Conservation (phyloP, 495 filamentous ascomycete genomes). For the Tuber aestivum region DNA sequence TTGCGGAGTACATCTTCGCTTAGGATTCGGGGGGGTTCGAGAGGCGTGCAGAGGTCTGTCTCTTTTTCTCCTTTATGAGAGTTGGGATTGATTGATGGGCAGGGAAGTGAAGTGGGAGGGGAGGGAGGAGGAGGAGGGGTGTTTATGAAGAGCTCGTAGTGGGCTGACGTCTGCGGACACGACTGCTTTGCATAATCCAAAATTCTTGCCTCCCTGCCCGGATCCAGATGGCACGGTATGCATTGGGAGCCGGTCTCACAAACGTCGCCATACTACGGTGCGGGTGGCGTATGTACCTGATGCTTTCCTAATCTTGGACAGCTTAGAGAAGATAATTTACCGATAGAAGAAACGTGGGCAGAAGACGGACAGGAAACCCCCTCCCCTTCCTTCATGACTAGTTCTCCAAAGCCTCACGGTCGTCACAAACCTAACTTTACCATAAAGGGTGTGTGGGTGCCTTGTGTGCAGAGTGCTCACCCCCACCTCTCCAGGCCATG, state of each 20-base stretch:
- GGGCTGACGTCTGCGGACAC: neutral
- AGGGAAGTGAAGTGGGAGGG: neutral
- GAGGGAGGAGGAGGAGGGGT: neutral
- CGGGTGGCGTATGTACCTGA: neutral
- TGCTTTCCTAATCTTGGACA: neutral
- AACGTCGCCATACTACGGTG: neutral
- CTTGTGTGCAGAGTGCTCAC: neutral
- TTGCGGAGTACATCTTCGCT: slow-evolving; percentile 24
- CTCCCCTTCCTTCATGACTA: neutral
- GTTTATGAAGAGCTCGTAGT: neutral
- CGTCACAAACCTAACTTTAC: neutral
- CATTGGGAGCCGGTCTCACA: neutral
- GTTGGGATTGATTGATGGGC: slow-evolving; percentile 1
- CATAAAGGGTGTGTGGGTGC: neutral
- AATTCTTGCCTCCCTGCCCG: neutral
- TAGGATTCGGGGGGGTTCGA: neutral
- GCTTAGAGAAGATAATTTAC: neutral
- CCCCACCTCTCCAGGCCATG: neutral
- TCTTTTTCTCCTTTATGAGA: neutral
- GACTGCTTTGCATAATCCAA: neutral
- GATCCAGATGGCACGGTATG: neutral
- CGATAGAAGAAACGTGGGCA: neutral
- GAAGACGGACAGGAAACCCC: neutral
- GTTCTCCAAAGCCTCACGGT: neutral
- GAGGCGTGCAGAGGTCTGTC: neutral